A percentile compares a stretch with the other conserved stretches of the same genome.
Evolutionary conservation across 805 yeast genomes (phyloP).

Genomic region (Candida germanica): DNA sequence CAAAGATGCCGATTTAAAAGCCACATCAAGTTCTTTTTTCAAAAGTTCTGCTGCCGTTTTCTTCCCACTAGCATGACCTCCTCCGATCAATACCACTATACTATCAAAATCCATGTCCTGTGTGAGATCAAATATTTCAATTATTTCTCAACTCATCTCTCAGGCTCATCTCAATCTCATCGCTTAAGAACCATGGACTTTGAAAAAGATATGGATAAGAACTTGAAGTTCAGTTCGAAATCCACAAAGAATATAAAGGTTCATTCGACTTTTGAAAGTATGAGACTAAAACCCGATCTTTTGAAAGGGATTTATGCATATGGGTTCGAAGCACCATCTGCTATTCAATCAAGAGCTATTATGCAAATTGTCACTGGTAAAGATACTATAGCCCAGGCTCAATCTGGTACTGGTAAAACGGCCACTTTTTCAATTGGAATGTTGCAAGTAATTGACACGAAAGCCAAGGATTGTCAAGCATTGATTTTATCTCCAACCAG

Average conservation of each 20-base stretch:
- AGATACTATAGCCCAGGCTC: constrained; percentile 98
- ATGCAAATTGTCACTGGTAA: constrained; percentile 90
- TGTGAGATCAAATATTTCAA: background rate
- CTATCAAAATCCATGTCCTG: constrained; percentile 10
- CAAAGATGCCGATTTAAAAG: constrained; percentile 12
- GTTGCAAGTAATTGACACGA: constrained; percentile 79
- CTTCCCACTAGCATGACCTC: constrained; percentile 63
- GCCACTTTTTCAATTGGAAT: constrained; percentile 96
- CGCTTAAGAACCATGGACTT: constrained; percentile 6
- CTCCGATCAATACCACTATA: constrained; percentile 50
- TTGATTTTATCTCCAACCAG: constrained; percentile 92
- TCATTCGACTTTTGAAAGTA: constrained; percentile 45
- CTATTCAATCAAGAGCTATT: constrained; percentile 97
- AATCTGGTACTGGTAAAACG: constrained; percentile 98
- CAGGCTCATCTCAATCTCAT: too few relatives aligned
- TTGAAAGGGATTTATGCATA: constrained; percentile 68
- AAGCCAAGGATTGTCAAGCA: constrained; percentile 77
- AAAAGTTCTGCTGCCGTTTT: constrained; percentile 36
- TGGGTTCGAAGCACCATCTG: constrained; percentile 96
- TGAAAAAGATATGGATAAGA: constrained; percentile 12
- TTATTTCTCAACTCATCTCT: constrained; percentile 7
- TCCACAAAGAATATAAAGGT: constrained; percentile 54
- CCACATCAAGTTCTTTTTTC: constrained; percentile 21
- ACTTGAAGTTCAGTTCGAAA: constrained; percentile 20
- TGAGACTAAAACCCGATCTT: constrained; percentile 39